Conservation (phyloP, 176 grass and related monocot genomes). For the Carex myosuroides region DNA sequence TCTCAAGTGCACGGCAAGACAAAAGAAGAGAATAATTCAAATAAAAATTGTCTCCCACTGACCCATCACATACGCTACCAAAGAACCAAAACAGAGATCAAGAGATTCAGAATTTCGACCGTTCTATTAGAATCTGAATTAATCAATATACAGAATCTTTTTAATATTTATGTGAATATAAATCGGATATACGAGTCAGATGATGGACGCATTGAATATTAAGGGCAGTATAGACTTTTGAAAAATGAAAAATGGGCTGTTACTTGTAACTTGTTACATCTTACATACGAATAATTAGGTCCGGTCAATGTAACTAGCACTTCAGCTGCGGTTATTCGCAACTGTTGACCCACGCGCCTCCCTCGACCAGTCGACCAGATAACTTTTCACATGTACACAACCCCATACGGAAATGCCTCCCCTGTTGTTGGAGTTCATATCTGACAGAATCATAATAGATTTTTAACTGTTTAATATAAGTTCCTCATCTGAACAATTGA, state of each 20-base stretch:
- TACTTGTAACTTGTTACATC: not conserved
- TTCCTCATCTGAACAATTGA: not conserved
- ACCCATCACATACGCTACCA: not conserved
- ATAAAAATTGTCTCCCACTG: not conserved
- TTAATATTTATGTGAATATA: too few species aligned
- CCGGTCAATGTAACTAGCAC: not conserved
- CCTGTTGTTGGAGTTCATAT: not conserved
- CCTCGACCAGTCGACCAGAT: too few species aligned
- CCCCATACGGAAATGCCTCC: not conserved
- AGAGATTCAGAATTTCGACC: too few species aligned
- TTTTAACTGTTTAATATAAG: too few species aligned
- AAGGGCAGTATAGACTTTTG: not conserved
- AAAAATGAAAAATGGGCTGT: not conserved
- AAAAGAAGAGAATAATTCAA: not conserved
- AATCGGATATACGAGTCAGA: not conserved
- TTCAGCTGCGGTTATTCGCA: not conserved
- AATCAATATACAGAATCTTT: too few species aligned
- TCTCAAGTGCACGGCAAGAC: not conserved
- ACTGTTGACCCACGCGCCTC: not conserved
- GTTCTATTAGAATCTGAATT: too few species aligned
- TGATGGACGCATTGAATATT: not conserved
- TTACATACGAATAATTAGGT: not conserved
- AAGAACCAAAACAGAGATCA: too few species aligned
- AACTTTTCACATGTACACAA: too few species aligned
- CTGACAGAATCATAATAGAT: too few species aligned